A percentile compares a stretch with the other conserved stretches of the same genome.
Evolutionary conservation across 1,284 basidiomycete species (phyloP).

Genomic region (Rhodotorula sp.): DNA sequence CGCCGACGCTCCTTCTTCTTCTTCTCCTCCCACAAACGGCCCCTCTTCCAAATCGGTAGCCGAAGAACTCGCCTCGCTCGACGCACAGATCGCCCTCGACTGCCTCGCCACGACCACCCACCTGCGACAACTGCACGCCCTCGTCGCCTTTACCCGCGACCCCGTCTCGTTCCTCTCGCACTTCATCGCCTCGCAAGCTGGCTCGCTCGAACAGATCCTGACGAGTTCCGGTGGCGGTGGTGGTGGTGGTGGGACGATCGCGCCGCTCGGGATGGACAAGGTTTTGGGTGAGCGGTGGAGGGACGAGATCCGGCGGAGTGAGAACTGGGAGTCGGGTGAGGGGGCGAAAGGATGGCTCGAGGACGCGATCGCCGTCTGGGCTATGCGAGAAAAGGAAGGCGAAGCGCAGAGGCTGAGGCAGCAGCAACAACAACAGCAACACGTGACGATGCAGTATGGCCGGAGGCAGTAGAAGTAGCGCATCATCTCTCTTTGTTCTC

Average conservation of each 20-base stretch:
- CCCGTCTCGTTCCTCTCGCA: slow-evolving; percentile 79
- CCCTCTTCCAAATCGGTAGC: too few relatives aligned
- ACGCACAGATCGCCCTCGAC: slow-evolving; percentile 64
- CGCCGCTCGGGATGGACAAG: not conserved
- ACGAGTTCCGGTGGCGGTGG: not conserved
- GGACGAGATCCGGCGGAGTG: slow-evolving; percentile 20
- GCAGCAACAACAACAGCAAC: not conserved
- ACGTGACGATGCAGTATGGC: slow-evolving; percentile 9
- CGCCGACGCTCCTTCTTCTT: slow-evolving; percentile 22
- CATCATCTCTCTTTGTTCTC: not conserved
- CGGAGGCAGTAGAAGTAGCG: slow-evolving; percentile 1
- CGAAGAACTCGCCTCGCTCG: slow-evolving; percentile 69
- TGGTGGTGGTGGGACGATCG: not conserved
- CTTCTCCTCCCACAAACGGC: not conserved
- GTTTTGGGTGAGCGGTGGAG: slow-evolving; percentile 15
- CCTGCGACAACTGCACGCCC: slow-evolving; percentile 74
- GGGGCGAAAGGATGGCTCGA: slow-evolving; percentile 17
- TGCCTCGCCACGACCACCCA: slow-evolving; percentile 14
- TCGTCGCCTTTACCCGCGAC: slow-evolving; percentile 75
- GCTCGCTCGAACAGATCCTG: slow-evolving; percentile 81
- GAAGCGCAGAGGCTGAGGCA: not conserved
- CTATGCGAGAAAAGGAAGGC: slow-evolving; percentile 13
- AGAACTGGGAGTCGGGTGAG: slow-evolving; percentile 1
- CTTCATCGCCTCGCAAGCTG: slow-evolving; percentile 86
- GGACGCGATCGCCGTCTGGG: slow-evolving; percentile 31